phyloP scores from a whole-genome alignment of 495 filamentous ascomycete genomes.

The Aspergillus bertholletiae region DNA sequence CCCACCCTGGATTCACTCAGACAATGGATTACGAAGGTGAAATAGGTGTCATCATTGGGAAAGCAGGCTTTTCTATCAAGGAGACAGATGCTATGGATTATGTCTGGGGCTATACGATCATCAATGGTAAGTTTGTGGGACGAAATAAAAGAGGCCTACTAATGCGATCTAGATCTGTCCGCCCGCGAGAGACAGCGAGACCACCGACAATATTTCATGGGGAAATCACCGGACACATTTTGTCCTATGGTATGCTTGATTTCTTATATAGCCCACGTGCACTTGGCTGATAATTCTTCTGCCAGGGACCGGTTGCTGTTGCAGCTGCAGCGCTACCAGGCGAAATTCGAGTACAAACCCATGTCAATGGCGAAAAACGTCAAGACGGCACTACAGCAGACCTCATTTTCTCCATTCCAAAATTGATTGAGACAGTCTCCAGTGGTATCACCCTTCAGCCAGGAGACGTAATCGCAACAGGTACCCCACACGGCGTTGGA shows the following conservation, averaged over 20 bases:
- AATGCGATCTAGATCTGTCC: conserved; percentile 37
- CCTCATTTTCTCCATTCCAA: conserved; percentile 66
- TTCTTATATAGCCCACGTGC: background rate
- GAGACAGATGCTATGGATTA: conserved; percentile 46
- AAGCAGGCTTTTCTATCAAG: conserved; percentile 40
- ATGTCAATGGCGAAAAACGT: conserved; percentile 60
- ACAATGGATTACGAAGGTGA: conserved; percentile 56
- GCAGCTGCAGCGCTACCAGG: conserved; percentile 49
- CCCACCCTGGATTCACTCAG: conserved; percentile 46
- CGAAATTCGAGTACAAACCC: conserved; percentile 53
- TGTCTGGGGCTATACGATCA: conserved; percentile 56
- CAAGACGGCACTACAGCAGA: conserved; percentile 64
- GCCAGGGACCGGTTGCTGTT: conserved; percentile 49
- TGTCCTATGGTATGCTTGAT: conserved; percentile 45
- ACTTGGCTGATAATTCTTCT: background rate
- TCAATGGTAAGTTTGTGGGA: conserved; percentile 32
- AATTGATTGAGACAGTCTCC: conserved; percentile 62
- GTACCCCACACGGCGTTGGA: conserved; percentile 50
- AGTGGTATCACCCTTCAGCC: conserved; percentile 64
- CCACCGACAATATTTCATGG: conserved; percentile 57
- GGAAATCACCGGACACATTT: conserved; percentile 53
- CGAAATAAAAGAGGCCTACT: background rate
- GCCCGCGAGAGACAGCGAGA: conserved; percentile 53
- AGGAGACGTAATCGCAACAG: conserved; percentile 73
- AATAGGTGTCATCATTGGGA: conserved; percentile 54